Evolutionary conservation across 2,329 filamentous ascomycete species (phyloP).

Genomic region (Cladosporium sp.): DNA sequence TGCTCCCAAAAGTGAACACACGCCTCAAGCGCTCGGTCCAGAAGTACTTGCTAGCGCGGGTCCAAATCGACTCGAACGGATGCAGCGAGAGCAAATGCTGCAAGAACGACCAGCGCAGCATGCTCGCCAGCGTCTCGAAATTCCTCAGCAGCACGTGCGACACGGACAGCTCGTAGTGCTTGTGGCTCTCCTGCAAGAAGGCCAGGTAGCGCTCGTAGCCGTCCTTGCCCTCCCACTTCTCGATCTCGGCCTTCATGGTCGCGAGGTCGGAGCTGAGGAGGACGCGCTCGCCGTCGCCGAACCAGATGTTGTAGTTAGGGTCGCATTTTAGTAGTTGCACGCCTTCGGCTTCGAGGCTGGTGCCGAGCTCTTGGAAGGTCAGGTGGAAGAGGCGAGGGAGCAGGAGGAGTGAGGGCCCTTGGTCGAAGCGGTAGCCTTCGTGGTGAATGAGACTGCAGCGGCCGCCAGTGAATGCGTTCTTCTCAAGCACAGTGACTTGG

Average conservation of each 20-base stretch:
- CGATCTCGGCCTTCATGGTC: slow-evolving; percentile 70
- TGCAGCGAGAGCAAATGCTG: slow-evolving; percentile 61
- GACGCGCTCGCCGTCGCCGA: slow-evolving; percentile 66
- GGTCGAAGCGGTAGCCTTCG: slow-evolving; percentile 69
- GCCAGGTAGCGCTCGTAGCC: slow-evolving; percentile 69
- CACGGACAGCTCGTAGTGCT: slow-evolving; percentile 69
- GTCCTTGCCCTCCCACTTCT: slow-evolving; percentile 70
- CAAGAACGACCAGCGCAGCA: slow-evolving; percentile 61
- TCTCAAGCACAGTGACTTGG: slow-evolving; percentile 74
- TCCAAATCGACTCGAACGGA: slow-evolving; percentile 71
- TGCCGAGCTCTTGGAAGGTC: slow-evolving; percentile 68
- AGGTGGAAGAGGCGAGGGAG: slow-evolving; percentile 70
- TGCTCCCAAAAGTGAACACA: slow-evolving; percentile 75
- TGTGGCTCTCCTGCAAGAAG: slow-evolving; percentile 67
- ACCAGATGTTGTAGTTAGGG: slow-evolving; percentile 75
- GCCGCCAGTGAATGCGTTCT: slow-evolving; percentile 71
- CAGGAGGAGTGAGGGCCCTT: slow-evolving; percentile 72
- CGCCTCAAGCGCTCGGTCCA: slow-evolving; percentile 66
- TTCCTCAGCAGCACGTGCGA: slow-evolving; percentile 67
- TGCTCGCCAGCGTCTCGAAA: slow-evolving; percentile 60
- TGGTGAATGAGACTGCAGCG: slow-evolving; percentile 66
- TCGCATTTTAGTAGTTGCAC: slow-evolving; percentile 70
- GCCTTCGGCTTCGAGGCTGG: slow-evolving; percentile 64
- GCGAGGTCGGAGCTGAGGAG: slow-evolving; percentile 66
- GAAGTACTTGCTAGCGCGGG: slow-evolving; percentile 66